These are phyloP conservation scores for Xylaria sp. DNA, from an alignment of 2,329 filamentous ascomycete genomes.

Conservation along the genomic window DNA sequence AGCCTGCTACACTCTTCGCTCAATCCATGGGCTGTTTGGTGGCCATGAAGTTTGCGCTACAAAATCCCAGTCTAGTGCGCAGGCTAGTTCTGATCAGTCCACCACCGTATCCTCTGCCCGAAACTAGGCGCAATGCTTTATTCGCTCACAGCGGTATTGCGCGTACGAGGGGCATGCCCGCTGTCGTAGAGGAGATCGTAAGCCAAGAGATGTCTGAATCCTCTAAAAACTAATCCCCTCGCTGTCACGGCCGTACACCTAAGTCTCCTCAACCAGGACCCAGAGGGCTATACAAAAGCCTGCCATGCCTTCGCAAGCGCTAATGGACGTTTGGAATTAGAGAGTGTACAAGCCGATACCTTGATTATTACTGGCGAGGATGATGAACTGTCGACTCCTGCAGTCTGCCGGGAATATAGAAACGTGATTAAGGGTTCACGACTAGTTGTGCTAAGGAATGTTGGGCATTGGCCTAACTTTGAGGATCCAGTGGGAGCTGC, in stretches of 20 bases:
- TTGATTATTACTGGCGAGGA: conserved; percentile 27
- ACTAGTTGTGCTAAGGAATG: conserved; percentile 16
- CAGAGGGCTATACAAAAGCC: conserved; percentile 33
- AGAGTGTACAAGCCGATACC: conserved; percentile 13
- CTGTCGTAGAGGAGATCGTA: conserved; percentile 10
- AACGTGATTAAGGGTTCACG: background rate
- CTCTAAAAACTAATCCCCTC: conserved; percentile 21
- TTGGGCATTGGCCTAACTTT: conserved; percentile 30
- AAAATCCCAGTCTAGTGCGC: conserved; percentile 17
- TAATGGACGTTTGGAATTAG: conserved; percentile 8
- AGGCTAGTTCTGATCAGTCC: conserved; percentile 25
- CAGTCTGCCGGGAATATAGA: conserved; percentile 17
- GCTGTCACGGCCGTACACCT: conserved; percentile 20
- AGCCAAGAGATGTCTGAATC: background rate
- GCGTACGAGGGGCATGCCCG: conserved; percentile 19
- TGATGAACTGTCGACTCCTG: conserved; percentile 16
- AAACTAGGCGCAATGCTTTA: background rate
- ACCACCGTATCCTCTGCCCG: conserved; percentile 6
- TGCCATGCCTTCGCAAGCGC: conserved; percentile 20
- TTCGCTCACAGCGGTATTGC: conserved; percentile 1
- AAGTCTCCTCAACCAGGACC: conserved; percentile 31
- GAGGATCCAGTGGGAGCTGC: conserved; percentile 20
- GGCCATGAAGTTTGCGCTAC: conserved; percentile 23
- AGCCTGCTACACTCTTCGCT: conserved; percentile 31
- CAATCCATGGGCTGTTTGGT: conserved; percentile 30